Evolutionary conservation across 805 yeast genomes (phyloP).

Genomic region (Lachancea kluyveri): DNA sequence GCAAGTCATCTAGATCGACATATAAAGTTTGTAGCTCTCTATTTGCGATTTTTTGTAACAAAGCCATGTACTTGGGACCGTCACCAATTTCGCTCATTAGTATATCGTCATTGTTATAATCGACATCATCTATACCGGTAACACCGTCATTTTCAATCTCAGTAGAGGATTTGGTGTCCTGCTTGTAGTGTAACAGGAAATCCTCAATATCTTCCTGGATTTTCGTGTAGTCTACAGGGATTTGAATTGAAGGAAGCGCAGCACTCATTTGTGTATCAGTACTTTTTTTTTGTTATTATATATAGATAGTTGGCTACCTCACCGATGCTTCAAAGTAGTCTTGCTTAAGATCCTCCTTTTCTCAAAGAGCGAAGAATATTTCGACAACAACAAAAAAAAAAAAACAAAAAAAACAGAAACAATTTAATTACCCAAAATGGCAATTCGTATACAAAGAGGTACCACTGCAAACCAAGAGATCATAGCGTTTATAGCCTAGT

Average conservation of each 20-base stretch:
- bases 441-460: no score
- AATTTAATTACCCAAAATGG: no score
- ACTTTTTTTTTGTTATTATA: no score
- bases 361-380: no score
- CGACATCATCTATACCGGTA: no score
- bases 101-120: constrained; percentile 22
- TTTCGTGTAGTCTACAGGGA: constrained; percentile 68
- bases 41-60: constrained; percentile 77
- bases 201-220: constrained; percentile 52
- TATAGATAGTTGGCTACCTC: no score
- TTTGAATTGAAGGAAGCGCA: constrained; percentile 56
- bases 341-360: no score
- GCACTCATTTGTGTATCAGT: constrained; percentile 24
- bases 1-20: constrained; percentile 81
- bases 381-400: no score
- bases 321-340: no score
- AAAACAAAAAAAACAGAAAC: no score
- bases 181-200: constrained; percentile 62
- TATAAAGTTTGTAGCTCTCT: constrained; percentile 64
- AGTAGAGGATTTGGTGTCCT: constrained; percentile 17
- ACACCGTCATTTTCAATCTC: constrained; percentile 20
- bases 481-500: no score
- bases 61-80: constrained; percentile 69
- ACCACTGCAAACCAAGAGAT: no score
- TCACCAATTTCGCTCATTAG: constrained; percentile 24